A percentile compares a stretch with the other conserved stretches of the same genome.
Conservation (phyloP, 1,284 basidiomycete species). For the Laetiporus sulphureus region DNA sequence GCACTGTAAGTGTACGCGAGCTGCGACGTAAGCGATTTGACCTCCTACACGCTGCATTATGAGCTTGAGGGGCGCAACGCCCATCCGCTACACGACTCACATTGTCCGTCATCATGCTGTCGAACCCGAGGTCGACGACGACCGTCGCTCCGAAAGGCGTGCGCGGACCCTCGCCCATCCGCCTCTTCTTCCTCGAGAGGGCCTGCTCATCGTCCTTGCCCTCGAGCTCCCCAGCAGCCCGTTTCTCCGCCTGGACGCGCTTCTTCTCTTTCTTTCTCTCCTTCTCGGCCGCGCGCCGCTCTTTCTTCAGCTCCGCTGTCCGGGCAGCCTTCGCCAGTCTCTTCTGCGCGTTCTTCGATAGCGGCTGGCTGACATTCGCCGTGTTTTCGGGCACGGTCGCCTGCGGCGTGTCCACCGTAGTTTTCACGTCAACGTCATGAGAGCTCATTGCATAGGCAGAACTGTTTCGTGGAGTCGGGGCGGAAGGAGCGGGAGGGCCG, state of each 20-base stretch:
- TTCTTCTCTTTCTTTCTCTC: constrained; percentile 66
- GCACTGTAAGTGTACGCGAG: constrained; percentile 85
- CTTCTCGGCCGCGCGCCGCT: constrained; percentile 71
- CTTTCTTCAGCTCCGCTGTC: constrained; percentile 62
- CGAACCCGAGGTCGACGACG: constrained; percentile 90
- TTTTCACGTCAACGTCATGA: too few species aligned
- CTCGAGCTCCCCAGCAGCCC: constrained; percentile 47
- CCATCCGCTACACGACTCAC: constrained; percentile 39
- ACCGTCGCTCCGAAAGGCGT: constrained; percentile 67
- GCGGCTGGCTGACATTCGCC: constrained; percentile 20
- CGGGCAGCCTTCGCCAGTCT: constrained; percentile 64
- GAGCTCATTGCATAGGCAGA: too few species aligned
- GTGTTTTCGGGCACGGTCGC: neutral
- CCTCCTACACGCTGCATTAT: constrained; percentile 52
- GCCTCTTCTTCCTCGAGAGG: constrained; percentile 38
- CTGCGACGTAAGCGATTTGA: constrained; percentile 83
- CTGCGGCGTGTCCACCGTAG: too few species aligned
- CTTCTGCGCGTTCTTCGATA: constrained; percentile 82
- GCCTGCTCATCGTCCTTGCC: constrained; percentile 31
- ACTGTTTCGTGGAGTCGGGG: too few species aligned
- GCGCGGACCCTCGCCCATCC: constrained; percentile 26
- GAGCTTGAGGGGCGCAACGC: neutral
- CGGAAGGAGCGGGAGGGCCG: too few species aligned
- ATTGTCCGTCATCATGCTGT: constrained; percentile 91
- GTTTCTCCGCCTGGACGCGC: constrained; percentile 44